Evolutionary conservation across 305 asterid genomes (phyloP).

Genomic region (Coffea humblotiana): DNA sequence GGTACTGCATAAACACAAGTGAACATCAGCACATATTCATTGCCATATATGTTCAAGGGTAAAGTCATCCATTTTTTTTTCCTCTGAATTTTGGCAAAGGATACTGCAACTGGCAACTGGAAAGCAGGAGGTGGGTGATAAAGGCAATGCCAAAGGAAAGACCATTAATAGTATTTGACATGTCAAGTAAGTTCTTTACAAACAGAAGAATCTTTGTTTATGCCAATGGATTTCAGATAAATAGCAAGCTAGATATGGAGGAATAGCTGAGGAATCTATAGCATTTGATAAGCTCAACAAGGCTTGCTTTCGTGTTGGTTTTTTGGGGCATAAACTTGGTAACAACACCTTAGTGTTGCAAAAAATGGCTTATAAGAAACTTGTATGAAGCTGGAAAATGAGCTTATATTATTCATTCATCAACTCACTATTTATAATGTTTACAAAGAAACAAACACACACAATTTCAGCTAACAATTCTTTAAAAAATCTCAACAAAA

Average conservation of each 20-base stretch:
- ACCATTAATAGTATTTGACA: constrained; percentile 35
- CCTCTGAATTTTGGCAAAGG: constrained; percentile 9
- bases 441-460: no score
- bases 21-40: neutral
- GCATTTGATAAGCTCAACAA: neutral
- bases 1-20: constrained; percentile 16
- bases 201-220: neutral
- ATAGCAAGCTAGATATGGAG: neutral
- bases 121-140: constrained; percentile 19
- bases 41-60: neutral
- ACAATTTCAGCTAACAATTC: no score
- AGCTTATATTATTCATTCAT: no score
- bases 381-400: no score
- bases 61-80: neutral
- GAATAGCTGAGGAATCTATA: neutral
- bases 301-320: no score
- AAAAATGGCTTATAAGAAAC: no score
- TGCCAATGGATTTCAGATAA: neutral
- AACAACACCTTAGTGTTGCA: no score
- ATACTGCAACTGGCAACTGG: constrained; percentile 17
- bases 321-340: no score
- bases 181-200: constrained; percentile 34
- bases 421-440: no score
- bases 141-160: constrained; percentile 16
- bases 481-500: no score